Evolutionary conservation across 2,329 filamentous ascomycete species (phyloP).

Genomic region (Diaporthe ilicicola): DNA sequence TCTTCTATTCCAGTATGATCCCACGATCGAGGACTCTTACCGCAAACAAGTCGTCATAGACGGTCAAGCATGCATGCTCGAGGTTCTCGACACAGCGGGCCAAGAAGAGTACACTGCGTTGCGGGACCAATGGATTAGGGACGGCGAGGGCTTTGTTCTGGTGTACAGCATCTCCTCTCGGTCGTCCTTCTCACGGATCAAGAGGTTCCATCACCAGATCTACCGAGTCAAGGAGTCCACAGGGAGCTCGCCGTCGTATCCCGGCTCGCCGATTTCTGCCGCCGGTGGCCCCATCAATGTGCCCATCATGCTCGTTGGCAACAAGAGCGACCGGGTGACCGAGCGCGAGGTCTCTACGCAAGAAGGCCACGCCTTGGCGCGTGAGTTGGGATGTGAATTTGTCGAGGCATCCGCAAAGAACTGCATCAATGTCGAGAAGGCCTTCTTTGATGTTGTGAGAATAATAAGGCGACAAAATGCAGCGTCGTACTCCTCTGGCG

Average conservation of each 20-base stretch:
- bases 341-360: slow-evolving; percentile 97
- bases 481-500: slow-evolving; percentile 51
- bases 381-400: slow-evolving; percentile 94
- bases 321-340: slow-evolving; percentile 96
- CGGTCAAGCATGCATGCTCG: slow-evolving; percentile 93
- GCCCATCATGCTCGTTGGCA: slow-evolving; percentile 97
- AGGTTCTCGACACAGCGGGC: slow-evolving; percentile 95
- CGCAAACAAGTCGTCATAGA: slow-evolving; percentile 94
- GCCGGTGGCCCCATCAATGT: slow-evolving; percentile 72
- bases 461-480: slow-evolving; percentile 87
- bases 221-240: slow-evolving; percentile 95
- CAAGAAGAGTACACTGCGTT: slow-evolving; percentile 98
- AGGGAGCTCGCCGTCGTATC: slow-evolving; percentile 78
- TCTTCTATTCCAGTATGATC: slow-evolving; percentile 70
- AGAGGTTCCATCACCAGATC: slow-evolving; percentile 95
- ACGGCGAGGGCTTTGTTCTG: slow-evolving; percentile 95
- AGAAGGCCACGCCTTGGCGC: slow-evolving; percentile 90
- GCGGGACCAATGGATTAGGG: slow-evolving; percentile 97
- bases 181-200: slow-evolving; percentile 93
- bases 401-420: slow-evolving; percentile 98
- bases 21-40: slow-evolving; percentile 88
- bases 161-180: slow-evolving; percentile 99
- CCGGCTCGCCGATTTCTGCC: slow-evolving; percentile 75
- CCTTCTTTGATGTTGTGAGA: slow-evolving; percentile 96
- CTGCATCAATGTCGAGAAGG: slow-evolving; percentile 98